Evolutionary conservation across 148 eudicot genomes (phyloP), one percentile per base, ranked within the genome.

Genomic region (Diospyros lotus): DNA sequence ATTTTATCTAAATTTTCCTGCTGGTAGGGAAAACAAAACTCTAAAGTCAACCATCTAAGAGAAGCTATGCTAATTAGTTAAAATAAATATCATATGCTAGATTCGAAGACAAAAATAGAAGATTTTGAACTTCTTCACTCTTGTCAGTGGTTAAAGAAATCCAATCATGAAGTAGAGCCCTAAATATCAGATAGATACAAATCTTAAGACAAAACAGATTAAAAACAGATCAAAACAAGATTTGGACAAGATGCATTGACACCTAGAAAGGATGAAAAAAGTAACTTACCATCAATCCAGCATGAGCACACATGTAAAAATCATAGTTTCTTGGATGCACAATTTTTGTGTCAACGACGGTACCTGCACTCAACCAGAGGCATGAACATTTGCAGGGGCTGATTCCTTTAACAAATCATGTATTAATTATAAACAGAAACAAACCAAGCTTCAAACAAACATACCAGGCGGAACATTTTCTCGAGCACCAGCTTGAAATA

Each of bases 291-390:
- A 88, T 85, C 78, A 88, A 76, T 69, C 98, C 99, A 3, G 91
- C 90, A 41, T 96, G 99, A 77, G 99, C 80, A 61, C 93, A 96
- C 93, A 96, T 84, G 85, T 90, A 96, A 80, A 96, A 96, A 77
- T 96, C 99, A 79, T 88, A 91, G 72, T 89, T 91, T 80, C 78
- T 89, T 28, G 91, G 97, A 82, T 96, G 99, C 80, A 96, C 99
- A 76, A 96, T 72, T 67, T 85, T 83, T 58, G 91, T 88, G 79
- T 95, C 98, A 58, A 95, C 97, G 77, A 95, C 85, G 28, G 98
- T 95, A 73, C 98, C 98, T 92, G 83, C 13, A 76, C 63, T 64
- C 3, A 60, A 64, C 18, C n/a, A n/a, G 43, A 63, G 73, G 9
- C 15, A 64, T 12, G 55, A 38, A 61, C 9, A 10, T 1, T 28